Conservation (phyloP, 2,329 filamentous ascomycete genomes). For the Colletotrichum eleusines region DNA sequence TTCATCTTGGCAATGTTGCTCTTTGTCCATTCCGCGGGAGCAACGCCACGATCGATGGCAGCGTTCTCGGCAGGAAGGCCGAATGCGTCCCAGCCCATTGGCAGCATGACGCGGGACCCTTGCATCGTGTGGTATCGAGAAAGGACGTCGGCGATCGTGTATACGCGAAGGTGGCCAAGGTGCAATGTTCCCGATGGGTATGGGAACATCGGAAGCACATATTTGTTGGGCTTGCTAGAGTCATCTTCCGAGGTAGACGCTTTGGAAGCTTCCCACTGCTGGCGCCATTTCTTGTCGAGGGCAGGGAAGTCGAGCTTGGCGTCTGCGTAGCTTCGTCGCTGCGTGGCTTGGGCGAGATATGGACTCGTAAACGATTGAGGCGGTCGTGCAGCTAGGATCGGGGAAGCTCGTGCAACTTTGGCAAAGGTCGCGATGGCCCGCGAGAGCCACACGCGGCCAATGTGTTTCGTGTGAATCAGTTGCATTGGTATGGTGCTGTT, state of each 20-base stretch:
- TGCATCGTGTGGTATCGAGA: slow-evolving; percentile 81
- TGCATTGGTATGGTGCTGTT: slow-evolving; percentile 45
- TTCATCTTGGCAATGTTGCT: slow-evolving; percentile 89
- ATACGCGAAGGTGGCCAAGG: slow-evolving; percentile 88
- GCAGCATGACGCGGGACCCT: slow-evolving; percentile 81
- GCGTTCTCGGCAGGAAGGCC: slow-evolving; percentile 93
- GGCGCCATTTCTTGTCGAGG: slow-evolving; percentile 66
- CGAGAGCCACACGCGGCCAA: slow-evolving; percentile 42
- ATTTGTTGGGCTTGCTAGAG: slow-evolving; percentile 56
- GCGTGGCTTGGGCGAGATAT: slow-evolving; percentile 23
- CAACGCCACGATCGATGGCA: slow-evolving; percentile 83
- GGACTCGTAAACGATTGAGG: slow-evolving; percentile 23
- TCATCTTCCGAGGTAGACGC: slow-evolving; percentile 37
- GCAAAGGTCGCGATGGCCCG: slow-evolving; percentile 23
- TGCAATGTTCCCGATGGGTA: slow-evolving; percentile 91
- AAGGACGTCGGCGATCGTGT: slow-evolving; percentile 89
- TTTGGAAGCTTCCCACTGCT: slow-evolving; percentile 54
- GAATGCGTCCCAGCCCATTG: slow-evolving; percentile 97
- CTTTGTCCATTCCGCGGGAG: slow-evolving; percentile 83
- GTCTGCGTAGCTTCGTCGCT: slow-evolving; percentile 53
- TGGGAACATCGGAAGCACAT: slow-evolving; percentile 92
- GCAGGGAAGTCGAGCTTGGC: slow-evolving; percentile 59
- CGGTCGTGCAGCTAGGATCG: slow-evolving; percentile 20
- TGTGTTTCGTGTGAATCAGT: slow-evolving; percentile 46
- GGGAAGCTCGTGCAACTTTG: slow-evolving; percentile 20